Percentiles rank a stretch among this genome's conserved stretches.
Evolutionary conservation across 805 yeast species (phyloP).

Genomic region (Candida xyloterini): DNA sequence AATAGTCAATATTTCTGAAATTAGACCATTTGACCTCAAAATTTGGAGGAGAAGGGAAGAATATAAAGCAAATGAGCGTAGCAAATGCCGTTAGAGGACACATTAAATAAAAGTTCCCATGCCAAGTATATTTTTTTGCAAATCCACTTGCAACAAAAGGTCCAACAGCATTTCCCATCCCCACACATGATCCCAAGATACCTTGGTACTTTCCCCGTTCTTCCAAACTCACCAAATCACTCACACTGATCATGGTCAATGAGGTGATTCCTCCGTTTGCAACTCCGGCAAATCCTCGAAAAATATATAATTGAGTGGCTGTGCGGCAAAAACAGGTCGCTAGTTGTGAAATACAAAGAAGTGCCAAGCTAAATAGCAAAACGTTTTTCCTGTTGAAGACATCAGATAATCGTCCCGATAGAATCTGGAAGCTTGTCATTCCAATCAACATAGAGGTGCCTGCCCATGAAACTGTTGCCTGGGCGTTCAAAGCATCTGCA

Average conservation of each 20-base stretch:
- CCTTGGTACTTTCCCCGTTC: slow-evolving; percentile 60
- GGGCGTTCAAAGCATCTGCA: slow-evolving; percentile 44
- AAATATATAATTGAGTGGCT: slow-evolving; percentile 46
- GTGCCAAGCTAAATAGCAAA: slow-evolving; percentile 37
- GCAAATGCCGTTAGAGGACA: slow-evolving; percentile 41
- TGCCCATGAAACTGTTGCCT: slow-evolving; percentile 52
- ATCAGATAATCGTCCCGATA: slow-evolving; percentile 54
- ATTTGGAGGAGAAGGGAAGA: slow-evolving; percentile 37
- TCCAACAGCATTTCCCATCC: slow-evolving; percentile 51
- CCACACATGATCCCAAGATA: slow-evolving; percentile 48
- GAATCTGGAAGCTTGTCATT: slow-evolving; percentile 48
- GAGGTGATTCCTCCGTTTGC: slow-evolving; percentile 55
- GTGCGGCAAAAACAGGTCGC: slow-evolving; percentile 52
- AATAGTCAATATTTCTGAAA: slow-evolving; percentile 47
- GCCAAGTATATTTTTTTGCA: slow-evolving; percentile 43
- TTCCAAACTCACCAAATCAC: slow-evolving; percentile 51
- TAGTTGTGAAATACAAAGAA: slow-evolving; percentile 43
- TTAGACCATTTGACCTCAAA: slow-evolving; percentile 35
- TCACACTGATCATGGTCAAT: slow-evolving; percentile 48
- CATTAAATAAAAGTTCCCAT: slow-evolving; percentile 49
- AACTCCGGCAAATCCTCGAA: slow-evolving; percentile 54
- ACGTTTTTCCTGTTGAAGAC: slow-evolving; percentile 51
- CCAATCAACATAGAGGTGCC: slow-evolving; percentile 54
- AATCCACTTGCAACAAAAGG: slow-evolving; percentile 56
- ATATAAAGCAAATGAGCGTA: slow-evolving; percentile 27